These are phyloP conservation scores for Protostelium mycophagum DNA, from an alignment of 78 protist species.

Conservation along the genomic window DNA sequence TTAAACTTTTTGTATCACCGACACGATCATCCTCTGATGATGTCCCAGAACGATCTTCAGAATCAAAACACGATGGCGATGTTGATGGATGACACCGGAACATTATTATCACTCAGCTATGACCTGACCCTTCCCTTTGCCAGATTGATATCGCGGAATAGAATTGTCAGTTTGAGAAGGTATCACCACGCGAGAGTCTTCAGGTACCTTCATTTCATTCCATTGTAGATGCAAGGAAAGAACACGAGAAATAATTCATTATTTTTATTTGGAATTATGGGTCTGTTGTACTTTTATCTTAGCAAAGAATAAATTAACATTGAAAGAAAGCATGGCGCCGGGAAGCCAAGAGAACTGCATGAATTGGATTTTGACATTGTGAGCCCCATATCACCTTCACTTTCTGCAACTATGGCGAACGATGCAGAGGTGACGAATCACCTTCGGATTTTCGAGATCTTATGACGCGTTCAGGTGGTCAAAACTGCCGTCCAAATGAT, in stretches of 20 bases:
- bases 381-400: conserved; percentile 23
- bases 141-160: conserved; percentile 40
- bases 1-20: too few species aligned
- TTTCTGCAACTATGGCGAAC: not conserved
- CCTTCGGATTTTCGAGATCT: too few species aligned
- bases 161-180: conserved; percentile 12
- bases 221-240: too few species aligned
- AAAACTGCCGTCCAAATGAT: conserved; percentile 37
- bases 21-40: not conserved
- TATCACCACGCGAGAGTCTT: conserved; percentile 30
- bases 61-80: conserved; percentile 3
- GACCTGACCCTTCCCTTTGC: conserved; percentile 67
- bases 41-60: not conserved
- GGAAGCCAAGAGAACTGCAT: conserved; percentile 46
- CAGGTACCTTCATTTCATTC: too few species aligned
- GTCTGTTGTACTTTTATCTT: too few species aligned
- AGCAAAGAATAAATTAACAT: not conserved
- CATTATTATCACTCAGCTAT: conserved; percentile 32
- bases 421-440: conserved; percentile 53
- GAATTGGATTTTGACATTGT: conserved; percentile 63
- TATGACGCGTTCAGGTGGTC: too few species aligned
- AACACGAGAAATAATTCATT: too few species aligned
- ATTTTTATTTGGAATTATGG: too few species aligned
- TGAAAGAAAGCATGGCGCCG: not conserved
- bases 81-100: conserved; percentile 58